A percentile compares a stretch with the other conserved stretches of the same genome.
Evolutionary conservation across 805 yeast genomes (phyloP).

Genomic region (Teunomyces aglyptinius): DNA sequence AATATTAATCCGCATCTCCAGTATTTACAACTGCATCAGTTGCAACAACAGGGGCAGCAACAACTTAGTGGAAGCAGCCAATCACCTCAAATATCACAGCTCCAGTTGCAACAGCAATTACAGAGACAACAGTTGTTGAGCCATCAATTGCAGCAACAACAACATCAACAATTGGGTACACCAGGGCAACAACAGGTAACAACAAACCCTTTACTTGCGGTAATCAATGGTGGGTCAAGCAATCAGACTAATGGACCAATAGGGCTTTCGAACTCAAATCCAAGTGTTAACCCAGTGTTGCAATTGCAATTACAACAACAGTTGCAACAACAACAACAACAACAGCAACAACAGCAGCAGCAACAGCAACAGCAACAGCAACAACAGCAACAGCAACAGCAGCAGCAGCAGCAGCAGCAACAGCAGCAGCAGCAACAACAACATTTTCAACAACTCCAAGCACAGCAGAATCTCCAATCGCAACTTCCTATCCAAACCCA

Average conservation of each 20-base stretch:
- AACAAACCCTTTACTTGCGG: slow-evolving; percentile 37
- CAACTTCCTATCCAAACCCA: slow-evolving; percentile 17
- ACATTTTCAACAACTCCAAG: slow-evolving; percentile 16
- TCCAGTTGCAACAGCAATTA: slow-evolving; percentile 23
- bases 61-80: slow-evolving; percentile 20
- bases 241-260: slow-evolving; percentile 13
- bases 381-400: slow-evolving; percentile 15
- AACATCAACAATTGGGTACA: slow-evolving; percentile 12
- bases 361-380: slow-evolving; percentile 24
- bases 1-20: slow-evolving; percentile 44
- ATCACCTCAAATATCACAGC: slow-evolving; percentile 36
- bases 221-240: slow-evolving; percentile 28
- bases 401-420: slow-evolving; percentile 16
- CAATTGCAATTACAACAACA: slow-evolving; percentile 32
- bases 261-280: slow-evolving; percentile 12
- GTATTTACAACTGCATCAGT: slow-evolving; percentile 36
- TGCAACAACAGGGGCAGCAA: slow-evolving; percentile 20
- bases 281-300: slow-evolving; percentile 25
- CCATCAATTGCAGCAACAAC: slow-evolving; percentile 13
- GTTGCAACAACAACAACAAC: slow-evolving; percentile 21
- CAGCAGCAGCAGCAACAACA: slow-evolving; percentile 23
- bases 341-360: slow-evolving; percentile 22
- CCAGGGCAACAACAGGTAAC: slow-evolving; percentile 19
- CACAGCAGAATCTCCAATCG: slow-evolving; percentile 14
- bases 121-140: slow-evolving; percentile 9